Evolutionary conservation across 176 grass and related monocot genomes (phyloP).

Genomic region (maize (Zea mays)): DNA sequence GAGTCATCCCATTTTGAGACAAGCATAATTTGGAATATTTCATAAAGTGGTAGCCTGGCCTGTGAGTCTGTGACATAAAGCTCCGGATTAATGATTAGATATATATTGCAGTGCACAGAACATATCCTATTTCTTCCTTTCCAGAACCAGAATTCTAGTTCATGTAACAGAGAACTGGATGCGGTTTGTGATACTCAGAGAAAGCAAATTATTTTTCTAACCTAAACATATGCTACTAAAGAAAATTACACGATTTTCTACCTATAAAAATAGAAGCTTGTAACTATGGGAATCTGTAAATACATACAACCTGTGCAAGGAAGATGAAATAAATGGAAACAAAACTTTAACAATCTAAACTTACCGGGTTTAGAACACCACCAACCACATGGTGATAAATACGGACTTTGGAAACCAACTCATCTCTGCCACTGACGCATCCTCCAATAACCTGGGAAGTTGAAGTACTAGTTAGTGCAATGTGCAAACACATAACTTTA

Average conservation of each 20-base stretch:
- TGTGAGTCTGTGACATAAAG: background rate
- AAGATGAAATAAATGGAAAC: constrained; percentile 3
- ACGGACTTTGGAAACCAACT: constrained; percentile 70
- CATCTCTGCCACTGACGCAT: constrained; percentile 70
- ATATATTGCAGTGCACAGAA: constrained; percentile 6
- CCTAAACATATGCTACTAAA: background rate
- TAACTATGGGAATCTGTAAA: background rate
- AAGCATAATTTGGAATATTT: background rate
- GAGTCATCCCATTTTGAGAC: background rate
- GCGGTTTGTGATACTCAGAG: background rate
- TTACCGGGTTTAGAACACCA: constrained; percentile 84
- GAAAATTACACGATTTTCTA: background rate
- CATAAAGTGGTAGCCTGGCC: background rate
- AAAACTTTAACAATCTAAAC: constrained; percentile 32
- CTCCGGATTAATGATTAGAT: constrained; percentile 8
- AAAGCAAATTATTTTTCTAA: background rate
- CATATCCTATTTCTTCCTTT: constrained; percentile 14
- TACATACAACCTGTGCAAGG: background rate
- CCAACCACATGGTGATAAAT: constrained; percentile 87
- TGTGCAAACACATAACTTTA: constrained; percentile 8
- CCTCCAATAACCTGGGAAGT: constrained; percentile 69
- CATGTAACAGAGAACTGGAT: constrained; percentile 9
- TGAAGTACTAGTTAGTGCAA: constrained; percentile 10
- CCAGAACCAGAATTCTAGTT: background rate
- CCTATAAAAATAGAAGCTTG: constrained; percentile 8